A percentile compares a stretch with the other conserved stretches of the same genome.
phyloP scores from a whole-genome alignment of 305 asterid genomes.

The Fraxinus sp. region DNA sequence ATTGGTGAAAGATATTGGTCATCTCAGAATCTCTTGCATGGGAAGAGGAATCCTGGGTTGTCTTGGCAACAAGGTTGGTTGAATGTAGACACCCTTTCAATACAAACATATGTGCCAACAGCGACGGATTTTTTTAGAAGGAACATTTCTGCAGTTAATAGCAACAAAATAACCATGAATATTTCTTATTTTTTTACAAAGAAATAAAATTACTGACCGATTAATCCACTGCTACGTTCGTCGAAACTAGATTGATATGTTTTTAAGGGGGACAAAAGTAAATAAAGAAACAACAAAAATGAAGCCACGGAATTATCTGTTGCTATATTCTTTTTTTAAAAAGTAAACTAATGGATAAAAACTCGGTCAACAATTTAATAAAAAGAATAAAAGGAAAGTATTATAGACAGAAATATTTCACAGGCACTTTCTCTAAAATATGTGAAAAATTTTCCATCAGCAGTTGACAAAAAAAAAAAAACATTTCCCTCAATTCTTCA shows the following conservation, averaged over 20 bases:
- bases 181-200: neutral
- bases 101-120: neutral
- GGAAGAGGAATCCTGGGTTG: slow-evolving; percentile 96
- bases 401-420: neutral
- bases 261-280: neutral
- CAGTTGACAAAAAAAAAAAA: neutral
- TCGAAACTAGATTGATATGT: neutral
- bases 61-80: slow-evolving; percentile 79
- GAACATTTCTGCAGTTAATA: neutral
- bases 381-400: neutral
- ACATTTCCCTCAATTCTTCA: neutral
- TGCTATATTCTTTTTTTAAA: neutral
- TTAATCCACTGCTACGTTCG: neutral
- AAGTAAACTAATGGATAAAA: neutral
- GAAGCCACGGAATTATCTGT: neutral
- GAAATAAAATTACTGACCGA: neutral
- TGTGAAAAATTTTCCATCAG: too few relatives aligned
- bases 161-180: neutral
- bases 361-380: neutral
- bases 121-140: neutral
- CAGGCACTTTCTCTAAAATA: neutral
- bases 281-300: too few relatives aligned
- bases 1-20: slow-evolving; percentile 61
- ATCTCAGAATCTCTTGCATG: slow-evolving; percentile 63
- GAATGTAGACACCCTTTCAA: neutral